Conservation (phyloP, 1,284 basidiomycete genomes). For the Apiotrichum laibachii region DNA sequence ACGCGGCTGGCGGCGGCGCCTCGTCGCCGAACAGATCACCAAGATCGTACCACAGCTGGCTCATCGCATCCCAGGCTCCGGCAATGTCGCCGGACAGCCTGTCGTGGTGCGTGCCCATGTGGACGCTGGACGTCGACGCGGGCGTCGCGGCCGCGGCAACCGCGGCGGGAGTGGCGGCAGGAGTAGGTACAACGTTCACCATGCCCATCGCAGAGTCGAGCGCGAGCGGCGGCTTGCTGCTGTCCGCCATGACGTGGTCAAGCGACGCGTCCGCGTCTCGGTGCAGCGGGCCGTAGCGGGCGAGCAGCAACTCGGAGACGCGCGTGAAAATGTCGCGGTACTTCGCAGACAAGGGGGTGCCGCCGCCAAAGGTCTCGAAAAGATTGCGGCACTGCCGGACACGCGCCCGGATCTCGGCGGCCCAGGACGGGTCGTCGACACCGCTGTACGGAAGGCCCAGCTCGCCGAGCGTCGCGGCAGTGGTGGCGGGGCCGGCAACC, state of each 20-base stretch:
- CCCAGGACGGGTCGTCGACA: slow-evolving; percentile 24
- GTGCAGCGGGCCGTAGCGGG: slow-evolving; percentile 20
- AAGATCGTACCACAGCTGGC: slow-evolving; percentile 33
- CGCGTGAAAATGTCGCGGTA: slow-evolving; percentile 30
- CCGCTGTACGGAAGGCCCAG: slow-evolving; percentile 17
- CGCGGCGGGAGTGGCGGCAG: background rate
- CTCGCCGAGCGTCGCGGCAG: slow-evolving; percentile 9
- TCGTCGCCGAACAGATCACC: slow-evolving; percentile 29
- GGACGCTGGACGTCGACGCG: background rate
- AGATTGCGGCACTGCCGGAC: slow-evolving; percentile 31
- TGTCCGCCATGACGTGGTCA: background rate
- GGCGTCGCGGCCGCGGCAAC: background rate
- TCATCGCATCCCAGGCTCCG: slow-evolving; percentile 35
- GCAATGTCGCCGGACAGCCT: slow-evolving; percentile 13
- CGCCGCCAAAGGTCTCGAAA: slow-evolving; percentile 31
- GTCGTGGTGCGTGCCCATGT: background rate
- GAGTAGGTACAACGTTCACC: no score
- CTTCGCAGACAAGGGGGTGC: slow-evolving; percentile 25
- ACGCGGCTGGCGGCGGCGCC: no score
- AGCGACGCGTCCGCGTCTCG: background rate
- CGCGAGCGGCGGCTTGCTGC: background rate
- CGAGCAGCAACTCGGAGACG: slow-evolving; percentile 24
- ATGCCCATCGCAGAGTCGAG: background rate
- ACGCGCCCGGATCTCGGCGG: slow-evolving; percentile 24
- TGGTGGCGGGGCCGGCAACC: background rate